Percentiles rank a stretch among this genome's conserved stretches.
These are phyloP conservation scores for Eucalyptus sp. DNA, from an alignment of 345 rosid species.

Conservation along the genomic window DNA sequence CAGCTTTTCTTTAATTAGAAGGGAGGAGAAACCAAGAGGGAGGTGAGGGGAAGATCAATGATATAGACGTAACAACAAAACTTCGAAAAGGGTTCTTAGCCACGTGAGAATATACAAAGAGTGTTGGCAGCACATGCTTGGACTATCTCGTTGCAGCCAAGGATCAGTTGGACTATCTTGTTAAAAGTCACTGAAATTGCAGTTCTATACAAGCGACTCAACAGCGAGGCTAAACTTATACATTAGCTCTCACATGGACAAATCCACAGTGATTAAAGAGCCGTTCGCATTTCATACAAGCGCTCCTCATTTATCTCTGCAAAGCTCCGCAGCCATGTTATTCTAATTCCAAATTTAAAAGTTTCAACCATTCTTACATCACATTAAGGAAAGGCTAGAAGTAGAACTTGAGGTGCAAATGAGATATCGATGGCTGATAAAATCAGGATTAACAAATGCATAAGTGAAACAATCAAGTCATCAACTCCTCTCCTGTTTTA, in stretches of 20 bases:
- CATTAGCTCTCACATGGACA: background rate
- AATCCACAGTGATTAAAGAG: background rate
- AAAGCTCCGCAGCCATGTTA: background rate
- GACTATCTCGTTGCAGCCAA: background rate
- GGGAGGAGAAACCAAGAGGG: background rate
- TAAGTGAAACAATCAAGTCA: background rate
- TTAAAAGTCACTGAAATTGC: background rate
- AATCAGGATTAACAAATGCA: background rate
- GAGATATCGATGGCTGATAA: background rate
- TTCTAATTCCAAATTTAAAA: background rate
- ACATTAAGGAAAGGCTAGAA: background rate
- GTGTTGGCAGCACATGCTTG: background rate
- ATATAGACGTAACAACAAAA: background rate
- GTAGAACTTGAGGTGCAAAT: background rate
- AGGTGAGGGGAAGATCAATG: background rate
- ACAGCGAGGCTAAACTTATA: background rate
- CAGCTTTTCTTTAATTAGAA: background rate
- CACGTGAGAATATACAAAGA: background rate
- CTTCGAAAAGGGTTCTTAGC: background rate
- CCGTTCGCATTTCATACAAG: background rate
- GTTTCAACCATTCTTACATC: background rate
- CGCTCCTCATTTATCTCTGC: background rate
- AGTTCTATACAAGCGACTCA: background rate
- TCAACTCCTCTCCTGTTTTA: background rate
- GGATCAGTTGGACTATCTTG: background rate